Conservation (phyloP, 2,329 filamentous ascomycete species). For the Esteya vermicola region DNA sequence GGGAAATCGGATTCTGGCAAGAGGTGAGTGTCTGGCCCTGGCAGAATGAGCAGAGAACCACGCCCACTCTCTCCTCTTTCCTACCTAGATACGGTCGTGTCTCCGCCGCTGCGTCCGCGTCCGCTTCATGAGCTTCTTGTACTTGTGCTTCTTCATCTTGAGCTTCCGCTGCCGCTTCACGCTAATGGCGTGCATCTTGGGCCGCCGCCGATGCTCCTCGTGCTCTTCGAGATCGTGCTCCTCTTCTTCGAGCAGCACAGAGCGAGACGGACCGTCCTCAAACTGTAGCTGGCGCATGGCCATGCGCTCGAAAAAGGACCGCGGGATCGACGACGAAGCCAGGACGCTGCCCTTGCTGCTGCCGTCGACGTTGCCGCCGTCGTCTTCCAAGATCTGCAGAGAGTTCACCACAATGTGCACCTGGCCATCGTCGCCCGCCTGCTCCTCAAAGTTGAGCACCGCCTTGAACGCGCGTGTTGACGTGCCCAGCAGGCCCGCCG, state of each 20-base stretch:
- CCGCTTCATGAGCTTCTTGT: slow-evolving; percentile 95
- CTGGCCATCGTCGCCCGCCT: slow-evolving; percentile 43
- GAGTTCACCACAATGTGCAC: slow-evolving; percentile 47
- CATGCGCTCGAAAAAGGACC: slow-evolving; percentile 57
- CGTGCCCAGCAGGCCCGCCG: no score
- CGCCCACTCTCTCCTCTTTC: background rate
- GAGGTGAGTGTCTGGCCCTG: no score
- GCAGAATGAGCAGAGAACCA: background rate
- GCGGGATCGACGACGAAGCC: slow-evolving; percentile 17
- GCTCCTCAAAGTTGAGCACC: slow-evolving; percentile 54
- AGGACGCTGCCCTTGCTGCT: background rate
- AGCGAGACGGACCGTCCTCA: slow-evolving; percentile 29
- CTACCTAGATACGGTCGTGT: slow-evolving; percentile 24
- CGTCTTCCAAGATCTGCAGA: slow-evolving; percentile 39
- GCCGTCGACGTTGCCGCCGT: background rate
- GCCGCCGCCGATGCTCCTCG: background rate
- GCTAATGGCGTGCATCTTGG: slow-evolving; percentile 66
- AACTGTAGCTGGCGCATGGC: slow-evolving; percentile 47
- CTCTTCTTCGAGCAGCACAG: slow-evolving; percentile 15
- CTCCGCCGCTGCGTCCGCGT: slow-evolving; percentile 81
- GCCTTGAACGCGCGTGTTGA: slow-evolving; percentile 46
- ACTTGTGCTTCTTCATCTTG: slow-evolving; percentile 99
- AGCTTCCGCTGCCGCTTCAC: slow-evolving; percentile 85
- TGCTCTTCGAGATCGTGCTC: slow-evolving; percentile 22
- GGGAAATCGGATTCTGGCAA: no score